Percentiles rank a stretch among this genome's conserved stretches.
Evolutionary conservation across 106 monocot genomes (phyloP).

Genomic region (Iris macrosiphon): DNA sequence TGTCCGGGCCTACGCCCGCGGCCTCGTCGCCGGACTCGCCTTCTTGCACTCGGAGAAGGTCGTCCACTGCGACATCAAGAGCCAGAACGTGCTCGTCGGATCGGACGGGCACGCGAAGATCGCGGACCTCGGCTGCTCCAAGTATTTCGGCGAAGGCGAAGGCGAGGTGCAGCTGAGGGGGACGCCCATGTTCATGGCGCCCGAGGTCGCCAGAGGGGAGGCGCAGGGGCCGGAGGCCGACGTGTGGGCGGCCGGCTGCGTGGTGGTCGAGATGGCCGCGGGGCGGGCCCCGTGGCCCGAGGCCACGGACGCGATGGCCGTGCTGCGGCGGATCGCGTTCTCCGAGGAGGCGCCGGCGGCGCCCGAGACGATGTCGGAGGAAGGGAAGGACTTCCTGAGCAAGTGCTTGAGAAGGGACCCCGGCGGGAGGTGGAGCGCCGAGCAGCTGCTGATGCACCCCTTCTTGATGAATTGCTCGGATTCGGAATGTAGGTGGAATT

Average conservation of each 20-base stretch:
- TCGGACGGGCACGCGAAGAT: slow-evolving; percentile 43
- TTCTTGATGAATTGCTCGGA: not conserved
- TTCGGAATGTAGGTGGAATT: not conserved
- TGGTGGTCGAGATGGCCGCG: slow-evolving; percentile 32
- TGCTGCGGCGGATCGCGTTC: slow-evolving; percentile 30
- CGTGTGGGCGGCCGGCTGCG: slow-evolving; percentile 36
- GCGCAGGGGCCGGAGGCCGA: slow-evolving; percentile 25
- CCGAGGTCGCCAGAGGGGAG: slow-evolving; percentile 39
- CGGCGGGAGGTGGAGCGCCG: slow-evolving; percentile 4
- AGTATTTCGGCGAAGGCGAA: not conserved
- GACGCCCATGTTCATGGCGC: slow-evolving; percentile 53
- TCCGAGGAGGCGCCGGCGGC: slow-evolving; percentile 20
- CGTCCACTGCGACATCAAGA: slow-evolving; percentile 75
- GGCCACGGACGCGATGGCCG: slow-evolving; percentile 12
- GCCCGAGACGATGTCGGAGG: slow-evolving; percentile 25
- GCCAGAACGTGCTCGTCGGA: slow-evolving; percentile 52
- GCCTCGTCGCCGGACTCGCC: slow-evolving; percentile 37
- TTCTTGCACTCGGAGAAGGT: slow-evolving; percentile 52
- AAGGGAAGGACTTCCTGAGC: slow-evolving; percentile 32
- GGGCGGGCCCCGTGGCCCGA: slow-evolving; percentile 27
- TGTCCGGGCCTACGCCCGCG: slow-evolving; percentile 17
- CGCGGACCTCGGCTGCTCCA: slow-evolving; percentile 73
- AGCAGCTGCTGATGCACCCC: slow-evolving; percentile 12
- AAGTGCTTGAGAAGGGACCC: slow-evolving; percentile 30
- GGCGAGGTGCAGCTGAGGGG: slow-evolving; percentile 4